Conservation (phyloP, 306 rosid genomes). For the Astragalus membranaceus region DNA sequence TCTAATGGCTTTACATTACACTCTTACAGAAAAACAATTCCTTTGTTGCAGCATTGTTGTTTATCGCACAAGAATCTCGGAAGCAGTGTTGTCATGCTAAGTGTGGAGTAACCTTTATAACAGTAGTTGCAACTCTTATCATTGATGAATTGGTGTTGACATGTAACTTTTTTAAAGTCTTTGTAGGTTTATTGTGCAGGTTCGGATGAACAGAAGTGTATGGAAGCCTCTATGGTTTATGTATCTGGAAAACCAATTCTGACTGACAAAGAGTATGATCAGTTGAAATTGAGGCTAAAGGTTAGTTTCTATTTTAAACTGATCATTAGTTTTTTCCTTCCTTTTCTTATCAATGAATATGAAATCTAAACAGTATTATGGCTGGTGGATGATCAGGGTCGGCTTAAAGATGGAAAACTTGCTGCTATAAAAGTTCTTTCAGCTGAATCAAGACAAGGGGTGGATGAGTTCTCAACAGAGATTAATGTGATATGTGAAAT, state of each 20-base stretch:
- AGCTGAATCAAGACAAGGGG: slow-evolving; percentile 84
- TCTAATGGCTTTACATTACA: no score
- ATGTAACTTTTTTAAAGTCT: background rate
- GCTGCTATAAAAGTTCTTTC: slow-evolving; percentile 97
- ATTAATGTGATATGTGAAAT: slow-evolving; percentile 74
- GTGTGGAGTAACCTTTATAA: slow-evolving; percentile 35
- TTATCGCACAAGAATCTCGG: no score
- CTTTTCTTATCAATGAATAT: slow-evolving; percentile 7
- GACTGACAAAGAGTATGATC: slow-evolving; percentile 68
- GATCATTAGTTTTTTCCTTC: background rate
- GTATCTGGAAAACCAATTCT: slow-evolving; percentile 75
- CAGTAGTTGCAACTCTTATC: background rate
- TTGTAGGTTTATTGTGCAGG: slow-evolving; percentile 41
- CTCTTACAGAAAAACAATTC: no score
- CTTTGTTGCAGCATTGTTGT: no score
- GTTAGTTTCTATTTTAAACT: slow-evolving; percentile 26
- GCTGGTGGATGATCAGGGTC: slow-evolving; percentile 53
- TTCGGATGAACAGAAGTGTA: slow-evolving; percentile 84
- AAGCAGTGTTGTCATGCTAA: slow-evolving; percentile 99
- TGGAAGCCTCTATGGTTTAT: slow-evolving; percentile 96
- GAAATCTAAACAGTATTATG: slow-evolving; percentile 10
- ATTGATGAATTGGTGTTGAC: background rate
- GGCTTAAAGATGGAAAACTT: slow-evolving; percentile 66
- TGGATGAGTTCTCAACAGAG: slow-evolving; percentile 90
- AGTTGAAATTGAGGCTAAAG: slow-evolving; percentile 70